phyloP scores from a whole-genome alignment of 805 yeast genomes.

The Tetrapisispora arboricola region DNA sequence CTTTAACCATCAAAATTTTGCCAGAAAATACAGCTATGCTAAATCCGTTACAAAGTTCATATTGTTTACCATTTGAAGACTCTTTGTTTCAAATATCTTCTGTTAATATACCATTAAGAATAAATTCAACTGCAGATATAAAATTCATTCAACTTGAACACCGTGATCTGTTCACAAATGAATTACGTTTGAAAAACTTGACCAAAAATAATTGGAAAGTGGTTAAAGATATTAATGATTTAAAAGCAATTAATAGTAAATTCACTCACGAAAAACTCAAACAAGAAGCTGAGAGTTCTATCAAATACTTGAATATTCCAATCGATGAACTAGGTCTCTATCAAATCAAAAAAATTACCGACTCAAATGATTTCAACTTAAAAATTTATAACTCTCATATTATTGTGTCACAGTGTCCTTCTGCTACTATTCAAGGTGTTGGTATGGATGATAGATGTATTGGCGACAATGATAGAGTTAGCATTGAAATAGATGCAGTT shows the following conservation, averaged over 20 bases:
- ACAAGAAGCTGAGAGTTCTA: slow-evolving; percentile 16
- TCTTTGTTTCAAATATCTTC: slow-evolving; percentile 1
- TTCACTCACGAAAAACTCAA: slow-evolving; percentile 13
- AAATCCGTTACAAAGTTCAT: slow-evolving; percentile 60
- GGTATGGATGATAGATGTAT: slow-evolving; percentile 48
- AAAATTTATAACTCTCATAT: slow-evolving; percentile 53
- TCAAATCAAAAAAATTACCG: slow-evolving; percentile 55
- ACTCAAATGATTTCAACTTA: slow-evolving; percentile 50
- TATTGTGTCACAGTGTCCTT: slow-evolving; percentile 68
- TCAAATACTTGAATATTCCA: slow-evolving; percentile 57
- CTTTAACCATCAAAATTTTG: slow-evolving; percentile 71
- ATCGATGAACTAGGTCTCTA: slow-evolving; percentile 68
- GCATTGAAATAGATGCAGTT: slow-evolving; percentile 57
- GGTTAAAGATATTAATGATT: slow-evolving; percentile 14
- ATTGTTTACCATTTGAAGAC: slow-evolving; percentile 44
- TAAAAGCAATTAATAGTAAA: slow-evolving; percentile 11
- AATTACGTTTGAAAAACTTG: slow-evolving; percentile 39
- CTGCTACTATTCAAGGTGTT: slow-evolving; percentile 33
- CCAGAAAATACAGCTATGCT: slow-evolving; percentile 85
- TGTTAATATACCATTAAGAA: slow-evolving; percentile 49
- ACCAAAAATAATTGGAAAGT: slow-evolving; percentile 46
- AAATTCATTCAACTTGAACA: slow-evolving; percentile 55
- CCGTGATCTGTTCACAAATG: slow-evolving; percentile 44
- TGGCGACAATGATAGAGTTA: slow-evolving; percentile 43
- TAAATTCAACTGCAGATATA: slow-evolving; percentile 71